Evolutionary conservation across 352 stramenopile genomes (phyloP), one percentile per base, ranked within the genome.

Genomic region (Aphanomyces astaci): DNA sequence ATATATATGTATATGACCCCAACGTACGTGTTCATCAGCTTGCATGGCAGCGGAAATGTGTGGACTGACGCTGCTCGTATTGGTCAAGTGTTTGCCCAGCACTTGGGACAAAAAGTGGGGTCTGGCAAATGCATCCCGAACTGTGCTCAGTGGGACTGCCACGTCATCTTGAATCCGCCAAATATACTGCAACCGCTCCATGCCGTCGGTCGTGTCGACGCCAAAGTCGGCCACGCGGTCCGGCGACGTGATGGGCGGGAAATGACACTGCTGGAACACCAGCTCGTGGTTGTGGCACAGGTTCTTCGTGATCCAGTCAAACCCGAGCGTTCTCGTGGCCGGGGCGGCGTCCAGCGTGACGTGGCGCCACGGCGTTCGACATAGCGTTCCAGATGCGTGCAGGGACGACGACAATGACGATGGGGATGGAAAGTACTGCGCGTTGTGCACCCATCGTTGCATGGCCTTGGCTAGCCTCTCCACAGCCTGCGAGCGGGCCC

Each of bases 301-400:
- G 22, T 24, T 10, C 43, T 64, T 64, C 7, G 56, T 64, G 56
- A 64, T 64, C 56, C 56, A 64, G 56, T 64, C 56, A 24, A 64
- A 64, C 24, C 56, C 56, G 2, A 64, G 24, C 28, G 46, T 64
- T n/a, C 56, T n/a, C 43, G 56, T 52, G 9, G 32, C 24, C 2
- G 36, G 17, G 15, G 31, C 22, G 36, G 22, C 28, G 36, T 45
- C n/a, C 33, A 64, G 25, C 3, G 56, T 64, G 7, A 24, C 32
- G 11, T 49, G 31, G 36, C 31, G 36, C 56, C 56, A 64, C 10
- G 31, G 31, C 2, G 36, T 24, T 46, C 17, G 9, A 17, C 9
- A 46, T 46, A n/a, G n/a, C n/a, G n/a, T n/a, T n/a, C n/a, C n/a
- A n/a, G n/a, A n/a, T n/a, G n/a, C n/a, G n/a, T n/a, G n/a, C n/a